Evolutionary conservation across 176 grass and related monocot genomes (phyloP), one percentile per base, ranked within the genome.

Genomic region (Carex kokanica): DNA sequence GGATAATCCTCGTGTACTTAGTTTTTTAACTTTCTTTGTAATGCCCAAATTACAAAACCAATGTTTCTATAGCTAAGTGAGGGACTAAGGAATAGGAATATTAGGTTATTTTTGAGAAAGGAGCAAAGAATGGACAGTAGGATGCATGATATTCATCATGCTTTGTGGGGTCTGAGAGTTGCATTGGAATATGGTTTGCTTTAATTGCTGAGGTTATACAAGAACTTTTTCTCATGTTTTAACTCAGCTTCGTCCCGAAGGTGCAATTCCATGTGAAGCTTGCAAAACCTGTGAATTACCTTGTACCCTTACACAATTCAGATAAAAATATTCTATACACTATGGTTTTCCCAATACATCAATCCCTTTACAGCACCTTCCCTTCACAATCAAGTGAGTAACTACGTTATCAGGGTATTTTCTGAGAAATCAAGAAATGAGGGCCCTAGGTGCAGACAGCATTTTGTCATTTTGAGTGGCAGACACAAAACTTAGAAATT

Each of bases 151-250:
- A 25, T 31, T 83, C 58, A 36, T 61, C 12, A 38, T 83, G 18
- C 20, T 90, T 59, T 84, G 7, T 89, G 68, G 51, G 34, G 83
- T 18, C n/a, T 36, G 86, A 52, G 15, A 70, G 31, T 66, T 79
- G 40, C 57, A 51, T 83, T 84, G 60, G 49, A 88, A 64, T 66
- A 15, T 61, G 38, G 27, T 60, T 68, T 40, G 68, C 40, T 58
- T 63, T 79, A 36, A 71, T 90, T 84, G 8, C 45, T 54, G 47
- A 73, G 41, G 41, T 73, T 49, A 14, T 73, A 51, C 38, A 73
- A 73, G 4, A 73, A 6, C 2, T 18, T 41, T 18, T 73, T 25
- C 41, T 49, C 11, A 49, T 25, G 41, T 52, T 24, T 24, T 51
- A 25, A 49, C 11, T 49, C 45, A 74, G 20, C 20, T 7, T 74